Conservation (phyloP, 495 filamentous ascomycete species). For the Corynascus novoguineensis region DNA sequence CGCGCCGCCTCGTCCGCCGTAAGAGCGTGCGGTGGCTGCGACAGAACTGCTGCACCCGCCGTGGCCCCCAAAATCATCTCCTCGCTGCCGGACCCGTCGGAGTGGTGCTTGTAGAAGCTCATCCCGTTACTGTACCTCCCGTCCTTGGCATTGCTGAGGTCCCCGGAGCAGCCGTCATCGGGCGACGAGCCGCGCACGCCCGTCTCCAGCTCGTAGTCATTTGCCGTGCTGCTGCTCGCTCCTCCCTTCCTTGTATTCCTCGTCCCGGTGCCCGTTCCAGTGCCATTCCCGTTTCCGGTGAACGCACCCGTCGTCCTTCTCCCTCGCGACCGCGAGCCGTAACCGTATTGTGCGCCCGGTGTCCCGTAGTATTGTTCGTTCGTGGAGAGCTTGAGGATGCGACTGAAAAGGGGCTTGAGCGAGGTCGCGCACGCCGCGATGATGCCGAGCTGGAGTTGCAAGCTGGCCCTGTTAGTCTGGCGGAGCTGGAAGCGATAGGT, state of each 20-base stretch:
- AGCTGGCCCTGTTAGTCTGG: slow-evolving; percentile 8
- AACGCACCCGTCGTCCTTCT: background rate
- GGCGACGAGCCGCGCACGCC: background rate
- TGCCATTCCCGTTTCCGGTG: background rate
- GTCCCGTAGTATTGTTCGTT: slow-evolving; percentile 7
- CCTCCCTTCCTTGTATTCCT: background rate
- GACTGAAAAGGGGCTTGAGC: slow-evolving; percentile 18
- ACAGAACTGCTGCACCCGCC: background rate
- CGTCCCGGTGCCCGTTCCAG: background rate
- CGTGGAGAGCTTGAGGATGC: slow-evolving; percentile 13
- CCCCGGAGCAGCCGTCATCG: background rate
- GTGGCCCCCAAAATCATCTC: slow-evolving; percentile 9
- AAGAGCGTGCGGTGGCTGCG: background rate
- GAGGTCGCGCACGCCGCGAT: slow-evolving; percentile 22
- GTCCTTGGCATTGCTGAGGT: background rate
- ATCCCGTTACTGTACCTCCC: slow-evolving; percentile 2
- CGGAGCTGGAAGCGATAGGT: background rate
- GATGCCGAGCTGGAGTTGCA: slow-evolving; percentile 21
- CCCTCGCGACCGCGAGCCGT: background rate
- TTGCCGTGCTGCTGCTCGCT: background rate
- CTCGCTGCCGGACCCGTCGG: slow-evolving; percentile 8
- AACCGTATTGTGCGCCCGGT: background rate
- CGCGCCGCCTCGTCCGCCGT: background rate
- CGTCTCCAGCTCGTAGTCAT: slow-evolving; percentile 1
- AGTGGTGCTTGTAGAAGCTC: slow-evolving; percentile 9